Conservation (phyloP, 1,139 yeast genomes). For the Pichia sp. region DNA sequence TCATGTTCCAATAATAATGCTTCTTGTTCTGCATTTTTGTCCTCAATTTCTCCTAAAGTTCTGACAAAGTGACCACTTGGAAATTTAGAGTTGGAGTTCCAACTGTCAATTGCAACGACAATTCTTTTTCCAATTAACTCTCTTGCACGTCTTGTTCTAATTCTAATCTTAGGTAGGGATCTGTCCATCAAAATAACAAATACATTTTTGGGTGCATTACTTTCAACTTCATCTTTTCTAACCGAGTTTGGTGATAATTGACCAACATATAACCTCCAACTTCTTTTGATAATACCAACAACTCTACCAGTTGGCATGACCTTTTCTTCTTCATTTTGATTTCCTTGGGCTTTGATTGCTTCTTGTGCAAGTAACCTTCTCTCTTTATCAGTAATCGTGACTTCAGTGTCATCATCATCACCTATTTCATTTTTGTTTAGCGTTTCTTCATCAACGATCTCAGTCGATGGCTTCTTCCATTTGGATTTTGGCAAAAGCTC, state of each 20-base stretch:
- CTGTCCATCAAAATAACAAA: slow-evolving; percentile 86
- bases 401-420: slow-evolving; percentile 43
- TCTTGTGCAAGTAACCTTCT: slow-evolving; percentile 68
- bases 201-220: slow-evolving; percentile 64
- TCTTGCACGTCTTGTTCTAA: slow-evolving; percentile 77
- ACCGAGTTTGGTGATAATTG: slow-evolving; percentile 82
- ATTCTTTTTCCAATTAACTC: slow-evolving; percentile 82
- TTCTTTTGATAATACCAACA: slow-evolving; percentile 81
- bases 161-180: slow-evolving; percentile 79
- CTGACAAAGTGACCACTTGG: slow-evolving; percentile 96
- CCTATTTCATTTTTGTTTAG: slow-evolving; percentile 57
- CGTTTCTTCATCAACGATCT: slow-evolving; percentile 68
- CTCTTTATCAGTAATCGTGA: slow-evolving; percentile 66
- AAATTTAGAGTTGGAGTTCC: slow-evolving; percentile 78
- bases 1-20: slow-evolving; percentile 91
- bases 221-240: slow-evolving; percentile 37
- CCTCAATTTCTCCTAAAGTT: slow-evolving; percentile 81
- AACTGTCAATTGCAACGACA: slow-evolving; percentile 84
- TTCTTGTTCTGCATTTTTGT: slow-evolving; percentile 93
- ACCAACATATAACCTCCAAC: slow-evolving; percentile 96
- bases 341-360: slow-evolving; percentile 55
- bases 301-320: slow-evolving; percentile 87
- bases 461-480: slow-evolving; percentile 83
- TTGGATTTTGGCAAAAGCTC: slow-evolving; percentile 79
- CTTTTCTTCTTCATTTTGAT: slow-evolving; percentile 33